Evolutionary conservation across 169 alveolate species (phyloP), one percentile per base, ranked within the genome.

Genomic region (Plasmodium blacklocki): DNA sequence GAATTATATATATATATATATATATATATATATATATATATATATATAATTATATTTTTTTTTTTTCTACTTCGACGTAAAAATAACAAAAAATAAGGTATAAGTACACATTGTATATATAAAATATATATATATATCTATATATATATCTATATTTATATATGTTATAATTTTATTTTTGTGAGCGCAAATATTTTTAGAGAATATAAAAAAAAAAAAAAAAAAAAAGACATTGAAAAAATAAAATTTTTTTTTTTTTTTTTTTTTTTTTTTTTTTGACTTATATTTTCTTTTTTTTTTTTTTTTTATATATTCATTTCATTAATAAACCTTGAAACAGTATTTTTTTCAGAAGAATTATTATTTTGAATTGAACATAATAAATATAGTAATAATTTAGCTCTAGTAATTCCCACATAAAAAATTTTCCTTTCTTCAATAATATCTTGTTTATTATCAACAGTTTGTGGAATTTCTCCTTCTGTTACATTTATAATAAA

Each of bases 371-470:
- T 15, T 21, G 49, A 66, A 21, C 89, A 78, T 1, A 78, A 59
- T 58, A 78, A 70, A 26, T 78, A 78, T 14, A 78, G 15, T 47
- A 78, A 52, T 14, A 49, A 78, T 45, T 95, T 95, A 14, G 96
- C 95, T 21, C 97, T 73, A 12, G 97, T 95, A 68, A 93, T 88
- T 11, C 95, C 97, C 0, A 95, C 97, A 88, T 94, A 95, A n/a
- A 91, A 92, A 8, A 95, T 88, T 90, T 96, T 94, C 87, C 97
- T 94, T 88, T 95, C 97, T 91, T 95, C 97, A 86, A 91, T 95
- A 11, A 74, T 76, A 3, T 88, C 93, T 18, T 73, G 56, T 11
- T 6, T 62, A 2, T 8, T 59, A 72, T 72, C 93, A 29, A 58
- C 52, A 8, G 59, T 14, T 59, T 89, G 85, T 18, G 96, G 96